Base-by-base conservation (phyloP, 169 alveolate genomes). In the Cryptosporidium parvum region DNA sequence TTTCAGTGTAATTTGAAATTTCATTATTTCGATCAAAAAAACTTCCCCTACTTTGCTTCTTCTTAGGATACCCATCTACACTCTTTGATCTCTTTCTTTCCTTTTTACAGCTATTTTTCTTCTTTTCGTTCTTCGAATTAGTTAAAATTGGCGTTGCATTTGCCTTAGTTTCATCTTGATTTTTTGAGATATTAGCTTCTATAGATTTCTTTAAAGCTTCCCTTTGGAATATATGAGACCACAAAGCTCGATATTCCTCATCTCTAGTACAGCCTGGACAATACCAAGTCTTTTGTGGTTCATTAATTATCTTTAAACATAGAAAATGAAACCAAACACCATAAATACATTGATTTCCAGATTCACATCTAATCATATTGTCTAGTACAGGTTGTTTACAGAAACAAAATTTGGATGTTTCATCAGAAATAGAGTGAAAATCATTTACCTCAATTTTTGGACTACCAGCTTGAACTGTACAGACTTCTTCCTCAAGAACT, bases 221-320 rank as follows among this genome's bases (percentile, higher is more conserved):
- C 53, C 73, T 75, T 26, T 37, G 59, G 35, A 59, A 59, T 59
- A 61, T 75, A 35, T 56, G 86, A 59, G 31, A 56, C 86, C 86
- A 75, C 33, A 75, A 59, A 75, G 86, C 67, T 39, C 86, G 86
- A 42, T 59, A 75, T 26, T 75, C 73, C 61, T 75, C 86, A 23
- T 61, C 44, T 21, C 59, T 75, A 59, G 62, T 35, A 59, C 86
- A 75, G 0, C 86, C 86, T 5, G 86, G 86, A 75, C 86, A 75
- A 26, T 59, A 75, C 86, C 86, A 75, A 26, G 86, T 61, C 37
- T 61, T 75, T 61, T 75, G 86, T 21, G 86, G 86, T n/a, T 75
- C 86, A 58, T 45, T 44, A 59, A 75, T 18, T 21, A 75, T 75
- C 26, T 75, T 75, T 29, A 75, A 14, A 75, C 86, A 75, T n/a